These are phyloP conservation scores for Trichothecium roseum DNA, from an alignment of 2,329 filamentous ascomycete species.

Conservation along the genomic window DNA sequence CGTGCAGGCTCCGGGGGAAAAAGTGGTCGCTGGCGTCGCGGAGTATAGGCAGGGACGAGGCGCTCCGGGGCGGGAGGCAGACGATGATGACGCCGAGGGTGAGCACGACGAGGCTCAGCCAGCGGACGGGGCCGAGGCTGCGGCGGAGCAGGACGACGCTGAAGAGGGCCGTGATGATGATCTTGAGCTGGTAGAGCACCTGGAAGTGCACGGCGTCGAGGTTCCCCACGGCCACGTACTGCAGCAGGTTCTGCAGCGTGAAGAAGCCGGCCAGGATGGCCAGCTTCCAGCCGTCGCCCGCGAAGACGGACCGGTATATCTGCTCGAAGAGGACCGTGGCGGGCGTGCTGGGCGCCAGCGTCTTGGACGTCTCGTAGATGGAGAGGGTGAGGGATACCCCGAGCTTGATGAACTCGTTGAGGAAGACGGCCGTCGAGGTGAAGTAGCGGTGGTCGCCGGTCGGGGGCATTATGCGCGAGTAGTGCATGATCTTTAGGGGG, in stretches of 20 bases:
- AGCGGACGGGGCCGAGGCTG: slow-evolving; percentile 61
- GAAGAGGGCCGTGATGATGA: slow-evolving; percentile 81
- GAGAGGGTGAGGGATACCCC: slow-evolving; percentile 77
- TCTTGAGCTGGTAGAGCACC: slow-evolving; percentile 88
- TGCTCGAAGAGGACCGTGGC: slow-evolving; percentile 71
- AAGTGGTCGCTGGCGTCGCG: slow-evolving; percentile 56
- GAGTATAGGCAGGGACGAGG: slow-evolving; percentile 44
- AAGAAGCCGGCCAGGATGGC: slow-evolving; percentile 82
- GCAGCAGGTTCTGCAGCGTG: slow-evolving; percentile 84
- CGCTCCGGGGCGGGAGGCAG: slow-evolving; percentile 57
- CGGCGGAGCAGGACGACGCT: slow-evolving; percentile 68
- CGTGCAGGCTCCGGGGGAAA: slow-evolving; percentile 71
- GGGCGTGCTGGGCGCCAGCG: slow-evolving; percentile 66
- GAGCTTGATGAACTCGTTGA: slow-evolving; percentile 88
- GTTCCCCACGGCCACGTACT: slow-evolving; percentile 87
- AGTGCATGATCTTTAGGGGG: slow-evolving; percentile 72
- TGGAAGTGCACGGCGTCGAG: slow-evolving; percentile 89
- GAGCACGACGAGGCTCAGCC: slow-evolving; percentile 70
- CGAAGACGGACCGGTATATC: slow-evolving; percentile 72
- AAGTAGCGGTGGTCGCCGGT: slow-evolving; percentile 79
- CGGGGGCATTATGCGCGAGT: slow-evolving; percentile 87
- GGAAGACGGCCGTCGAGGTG: slow-evolving; percentile 84
- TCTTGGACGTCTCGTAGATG: slow-evolving; percentile 75
- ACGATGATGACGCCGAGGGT: slow-evolving; percentile 77
- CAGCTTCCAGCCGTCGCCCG: slow-evolving; percentile 88